Percentiles rank a stretch among this genome's conserved stretches.
phyloP scores from a whole-genome alignment of 1,284 basidiomycete genomes.

The Ustilago shanxiensis region DNA sequence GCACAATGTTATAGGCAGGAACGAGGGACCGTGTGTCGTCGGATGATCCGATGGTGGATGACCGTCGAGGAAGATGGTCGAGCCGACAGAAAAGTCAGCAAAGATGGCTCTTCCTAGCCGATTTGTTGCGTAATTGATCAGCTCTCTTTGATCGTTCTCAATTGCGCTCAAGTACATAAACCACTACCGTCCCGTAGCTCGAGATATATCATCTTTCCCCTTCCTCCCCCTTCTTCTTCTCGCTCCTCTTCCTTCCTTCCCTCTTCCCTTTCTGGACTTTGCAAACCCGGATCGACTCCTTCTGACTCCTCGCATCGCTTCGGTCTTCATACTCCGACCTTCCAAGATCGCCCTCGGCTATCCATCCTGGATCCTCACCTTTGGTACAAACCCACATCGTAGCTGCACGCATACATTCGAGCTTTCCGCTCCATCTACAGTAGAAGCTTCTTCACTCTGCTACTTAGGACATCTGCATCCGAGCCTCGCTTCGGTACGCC shows the following conservation, averaged over 20 bases:
- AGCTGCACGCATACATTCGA: background rate
- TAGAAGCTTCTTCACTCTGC: too few relatives aligned
- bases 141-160: background rate
- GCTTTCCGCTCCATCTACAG: constrained; percentile 5
- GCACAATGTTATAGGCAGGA: too few relatives aligned
- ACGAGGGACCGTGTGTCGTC: too few relatives aligned
- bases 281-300: background rate
- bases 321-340: background rate
- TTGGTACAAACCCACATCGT: background rate
- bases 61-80: background rate
- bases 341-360: background rate
- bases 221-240: background rate
- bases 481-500: constrained; percentile 21
- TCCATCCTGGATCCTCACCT: background rate
- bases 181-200: constrained; percentile 5
- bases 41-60: background rate
- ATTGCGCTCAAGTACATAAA: constrained; percentile 3
- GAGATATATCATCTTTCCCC: constrained; percentile 34
- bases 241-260: background rate
- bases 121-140: too few relatives aligned
- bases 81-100: background rate
- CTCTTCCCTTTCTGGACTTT: background rate
- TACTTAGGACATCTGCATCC: constrained; percentile 5
- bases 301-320: background rate
- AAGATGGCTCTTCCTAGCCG: background rate